Evolutionary conservation across 192 early-diverging fungal genomes (phyloP).

Genomic region (Mortierella claussenii): DNA sequence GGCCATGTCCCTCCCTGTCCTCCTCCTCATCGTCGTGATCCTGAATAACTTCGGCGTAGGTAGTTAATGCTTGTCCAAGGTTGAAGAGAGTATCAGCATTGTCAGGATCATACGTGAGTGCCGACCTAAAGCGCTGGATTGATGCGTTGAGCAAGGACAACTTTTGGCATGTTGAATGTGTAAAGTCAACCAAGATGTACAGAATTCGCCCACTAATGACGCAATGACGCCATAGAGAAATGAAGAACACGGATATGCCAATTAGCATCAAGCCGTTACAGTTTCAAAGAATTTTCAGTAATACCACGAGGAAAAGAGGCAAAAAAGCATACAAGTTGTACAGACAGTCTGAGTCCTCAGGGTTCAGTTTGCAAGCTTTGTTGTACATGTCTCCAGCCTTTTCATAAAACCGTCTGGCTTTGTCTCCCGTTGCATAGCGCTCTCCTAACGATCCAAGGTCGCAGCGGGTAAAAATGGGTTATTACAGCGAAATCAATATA

Average conservation of each 20-base stretch:
- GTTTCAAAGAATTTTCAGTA: too few species aligned
- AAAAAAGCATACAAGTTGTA: constrained; percentile 71
- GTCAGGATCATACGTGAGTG: constrained; percentile 54
- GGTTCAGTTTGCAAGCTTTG: constrained; percentile 65
- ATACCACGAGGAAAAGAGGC: too few species aligned
- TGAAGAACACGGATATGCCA: too few species aligned
- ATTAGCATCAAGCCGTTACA: too few species aligned
- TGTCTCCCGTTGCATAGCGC: constrained; percentile 72
- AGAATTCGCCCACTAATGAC: constrained; percentile 62
- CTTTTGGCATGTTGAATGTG: constrained; percentile 56
- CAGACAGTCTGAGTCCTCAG: constrained; percentile 66
- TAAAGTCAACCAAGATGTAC: constrained; percentile 65
- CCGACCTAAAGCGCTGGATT: constrained; percentile 61
- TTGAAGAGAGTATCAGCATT: constrained; percentile 77
- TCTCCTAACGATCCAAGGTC: constrained; percentile 59
- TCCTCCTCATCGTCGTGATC: constrained; percentile 60
- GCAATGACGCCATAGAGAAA: background rate
- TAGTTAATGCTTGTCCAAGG: constrained; percentile 71
- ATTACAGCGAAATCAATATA: too few species aligned
- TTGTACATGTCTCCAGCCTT: constrained; percentile 71
- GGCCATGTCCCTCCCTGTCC: constrained; percentile 55
- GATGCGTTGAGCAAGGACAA: constrained; percentile 61
- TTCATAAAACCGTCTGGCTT: constrained; percentile 74
- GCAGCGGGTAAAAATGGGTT: background rate
- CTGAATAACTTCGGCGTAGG: constrained; percentile 64